Evolutionary conservation across 73 alveolate genomes (phyloP), one percentile per base, ranked within the genome.

Genomic region (Chromera velia): DNA sequence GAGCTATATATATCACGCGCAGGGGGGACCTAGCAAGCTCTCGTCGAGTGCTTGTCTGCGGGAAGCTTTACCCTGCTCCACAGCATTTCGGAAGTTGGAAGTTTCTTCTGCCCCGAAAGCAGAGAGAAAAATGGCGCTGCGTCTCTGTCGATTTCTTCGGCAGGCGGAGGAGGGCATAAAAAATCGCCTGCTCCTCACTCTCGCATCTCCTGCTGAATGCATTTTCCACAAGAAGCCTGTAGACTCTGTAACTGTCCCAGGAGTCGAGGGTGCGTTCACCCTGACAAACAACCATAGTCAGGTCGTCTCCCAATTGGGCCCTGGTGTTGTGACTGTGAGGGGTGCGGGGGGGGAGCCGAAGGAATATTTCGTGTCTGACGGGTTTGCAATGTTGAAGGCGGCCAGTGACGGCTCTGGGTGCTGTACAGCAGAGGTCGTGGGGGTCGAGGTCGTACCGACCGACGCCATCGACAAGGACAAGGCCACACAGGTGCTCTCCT

Each of bases 391-490:
- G 79, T 78, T 78, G 73, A 68, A 67, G 27, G 77, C 67, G 32
- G 79, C 85, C 27, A 68, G 77, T 24, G 85, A 78, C 32, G 77
- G 65, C 64, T 45, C 73, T n/a, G 85, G 85, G 28, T 78, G 85
- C 79, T 78, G 85, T 75, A 68, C 85, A 0, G 85, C 85, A 7
- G 85, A 78, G 85, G 85, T 78, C 46, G 72, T 75, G 32, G 85
- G 85, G 13, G 85, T 78, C n/a, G 85, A 78, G 85, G 9, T 78
- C 34, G 85, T 78, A 28, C 85, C 85, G 7, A 78, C 85, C 62
- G 67, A 75, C 34, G 85, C 85, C 70, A 64, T 78, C 72, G 85
- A 78, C 79, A 78, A 78, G 85, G 85, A 29, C 55, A 31, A 40
- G 55, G 55, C 55, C 22, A 13, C 55, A 4, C 55, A 40, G 13